A percentile compares a stretch with the other conserved stretches of the same genome.
Conservation (phyloP, 2,329 filamentous ascomycete genomes). For the Purpureocillium lavendulum region DNA sequence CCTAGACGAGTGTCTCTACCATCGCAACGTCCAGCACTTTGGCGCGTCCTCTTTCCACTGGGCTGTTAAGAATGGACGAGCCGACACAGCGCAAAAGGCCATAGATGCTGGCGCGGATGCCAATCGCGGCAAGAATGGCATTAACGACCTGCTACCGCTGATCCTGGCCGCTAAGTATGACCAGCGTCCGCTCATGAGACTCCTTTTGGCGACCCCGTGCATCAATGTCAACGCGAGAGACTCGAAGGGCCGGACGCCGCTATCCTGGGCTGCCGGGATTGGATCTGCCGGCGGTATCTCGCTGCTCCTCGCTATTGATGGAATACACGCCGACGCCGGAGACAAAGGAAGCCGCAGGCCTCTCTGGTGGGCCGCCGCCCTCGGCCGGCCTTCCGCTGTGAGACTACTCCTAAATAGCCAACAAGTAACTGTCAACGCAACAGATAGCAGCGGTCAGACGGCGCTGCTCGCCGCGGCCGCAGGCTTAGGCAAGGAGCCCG, state of each 20-base stretch:
- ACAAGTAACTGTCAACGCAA: neutral
- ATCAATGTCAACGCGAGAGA: neutral
- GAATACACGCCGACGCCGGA: neutral
- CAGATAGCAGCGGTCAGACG: neutral
- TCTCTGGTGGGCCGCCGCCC: neutral
- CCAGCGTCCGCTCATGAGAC: neutral
- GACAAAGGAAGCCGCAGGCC: neutral
- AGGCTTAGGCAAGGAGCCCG: neutral
- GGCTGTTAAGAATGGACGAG: neutral
- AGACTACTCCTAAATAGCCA: neutral
- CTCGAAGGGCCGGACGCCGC: neutral
- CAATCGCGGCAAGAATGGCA: neutral
- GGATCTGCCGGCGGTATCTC: neutral
- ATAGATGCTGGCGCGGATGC: neutral
- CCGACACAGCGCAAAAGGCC: neutral
- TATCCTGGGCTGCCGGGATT: neutral
- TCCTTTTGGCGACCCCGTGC: neutral
- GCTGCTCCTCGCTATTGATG: neutral
- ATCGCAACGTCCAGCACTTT: neutral
- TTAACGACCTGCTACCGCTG: neutral
- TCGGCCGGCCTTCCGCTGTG: neutral
- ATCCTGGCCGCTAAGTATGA: neutral
- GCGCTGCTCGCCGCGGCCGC: neutral
- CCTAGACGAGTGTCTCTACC: neutral
- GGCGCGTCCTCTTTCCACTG: neutral